Base-by-base conservation (phyloP, 2,329 filamentous ascomycete genomes). In the Diaporthe sp. region DNA sequence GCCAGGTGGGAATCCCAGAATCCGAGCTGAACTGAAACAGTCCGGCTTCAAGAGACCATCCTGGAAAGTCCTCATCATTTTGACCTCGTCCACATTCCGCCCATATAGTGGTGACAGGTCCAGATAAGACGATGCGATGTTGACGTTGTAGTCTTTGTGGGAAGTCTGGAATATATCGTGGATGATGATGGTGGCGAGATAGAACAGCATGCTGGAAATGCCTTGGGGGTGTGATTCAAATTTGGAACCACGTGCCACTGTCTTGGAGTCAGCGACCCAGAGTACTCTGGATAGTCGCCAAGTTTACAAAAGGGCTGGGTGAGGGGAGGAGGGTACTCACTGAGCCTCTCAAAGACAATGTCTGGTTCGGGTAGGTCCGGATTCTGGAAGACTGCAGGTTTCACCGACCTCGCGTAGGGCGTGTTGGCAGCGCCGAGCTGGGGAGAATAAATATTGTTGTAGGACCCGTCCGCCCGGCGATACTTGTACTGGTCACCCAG, bases 131-230 rank as follows among this genome's bases (percentile, higher is more conserved):
- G 93, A 94, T 0, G 92, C 94, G 76, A 91, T 86, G 0, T 91
- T 93, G 72, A 89, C 90, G 74, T 89, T 90, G 79, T 87, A 88
- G 81, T 95, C 91, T 7, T 85, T 85, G 31, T 90, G 89, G 79
- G 90, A 90, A 1, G 93, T 94, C 61, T 90, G 88, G 83, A 94
- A 94, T 68, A 92, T 82, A 82, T 87, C 86, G 78, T 90, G 89
- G 72, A 90, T 91, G 75, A 91, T 90, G 79, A 96, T 93, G 12
- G 92, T 91, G 0, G 93, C 94, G 59, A 94, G 86, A 78, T 95
- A 95, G 82, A 94, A 95, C 22, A 96, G 85, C 84, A 95, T 91
- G 79, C 92, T 93, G 0, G 93, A 95, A 55, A 95, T 91, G n/a
- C 91, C 89, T 15, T 72, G 69, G 17, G 69, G 69, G 25, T 72